Conservation (phyloP, 352 stramenopile species). For the Phytophthora sp. region DNA sequence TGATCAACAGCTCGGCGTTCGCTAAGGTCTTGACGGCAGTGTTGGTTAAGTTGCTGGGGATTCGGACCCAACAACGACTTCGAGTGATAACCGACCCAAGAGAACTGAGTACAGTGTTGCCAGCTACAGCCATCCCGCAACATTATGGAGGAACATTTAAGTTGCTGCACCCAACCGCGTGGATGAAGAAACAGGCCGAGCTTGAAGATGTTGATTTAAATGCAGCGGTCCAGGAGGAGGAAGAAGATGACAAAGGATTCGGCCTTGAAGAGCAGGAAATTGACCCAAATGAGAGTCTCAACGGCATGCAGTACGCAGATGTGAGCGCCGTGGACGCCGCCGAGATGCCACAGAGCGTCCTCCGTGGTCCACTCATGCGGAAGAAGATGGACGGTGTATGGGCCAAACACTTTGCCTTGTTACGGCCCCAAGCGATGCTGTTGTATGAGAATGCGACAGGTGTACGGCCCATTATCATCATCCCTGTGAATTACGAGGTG, state of each 20-base stretch:
- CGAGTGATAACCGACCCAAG: conserved; percentile 47
- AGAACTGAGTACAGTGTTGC: conserved; percentile 62
- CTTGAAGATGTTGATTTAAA: conserved; percentile 74
- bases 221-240: conserved; percentile 31
- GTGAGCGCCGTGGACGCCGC: conserved; percentile 66
- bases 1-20: conserved; percentile 68
- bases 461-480: conserved; percentile 74
- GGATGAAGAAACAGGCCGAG: conserved; percentile 75
- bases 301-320: conserved; percentile 84
- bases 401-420: conserved; percentile 71
- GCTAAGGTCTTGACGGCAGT: conserved; percentile 60
- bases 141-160: conserved; percentile 68
- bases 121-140: conserved; percentile 52
- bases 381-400: conserved; percentile 76
- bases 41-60: conserved; percentile 54
- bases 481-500: conserved; percentile 74
- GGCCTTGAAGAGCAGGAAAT: conserved; percentile 31
- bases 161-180: conserved; percentile 56
- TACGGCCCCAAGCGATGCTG: conserved; percentile 73
- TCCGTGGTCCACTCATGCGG: conserved; percentile 67
- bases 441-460: conserved; percentile 68
- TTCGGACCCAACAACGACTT: conserved; percentile 57
- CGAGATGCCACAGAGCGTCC: conserved; percentile 73
- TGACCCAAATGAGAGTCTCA: conserved; percentile 52
- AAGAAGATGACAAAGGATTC: conserved; percentile 59